phyloP scores from a whole-genome alignment of 2,329 filamentous ascomycete species.

The Aspergillus fijiensis region DNA sequence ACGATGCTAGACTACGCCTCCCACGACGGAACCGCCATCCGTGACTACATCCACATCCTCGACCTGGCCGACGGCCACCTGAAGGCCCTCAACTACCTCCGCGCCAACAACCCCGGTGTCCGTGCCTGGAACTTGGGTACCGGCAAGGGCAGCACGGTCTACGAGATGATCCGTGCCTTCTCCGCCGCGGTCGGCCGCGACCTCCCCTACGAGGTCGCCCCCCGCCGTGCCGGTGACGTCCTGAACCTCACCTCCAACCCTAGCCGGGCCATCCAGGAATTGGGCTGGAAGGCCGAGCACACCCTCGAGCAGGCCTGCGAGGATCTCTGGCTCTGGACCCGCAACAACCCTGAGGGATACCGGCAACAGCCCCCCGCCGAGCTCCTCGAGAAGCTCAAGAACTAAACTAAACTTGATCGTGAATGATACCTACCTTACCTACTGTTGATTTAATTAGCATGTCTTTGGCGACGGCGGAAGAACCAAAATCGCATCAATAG shows the following conservation, averaged over 20 bases:
- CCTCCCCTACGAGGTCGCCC: constrained; percentile 81
- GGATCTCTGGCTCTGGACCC: constrained; percentile 95
- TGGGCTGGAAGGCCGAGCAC: constrained; percentile 87
- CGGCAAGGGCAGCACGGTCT: constrained; percentile 90
- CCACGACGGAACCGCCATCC: constrained; percentile 49
- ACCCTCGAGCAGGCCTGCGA: constrained; percentile 90
- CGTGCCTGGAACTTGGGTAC: constrained; percentile 97
- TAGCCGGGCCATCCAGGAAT: constrained; percentile 78
- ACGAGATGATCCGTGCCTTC: constrained; percentile 97
- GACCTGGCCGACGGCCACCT: constrained; percentile 53
- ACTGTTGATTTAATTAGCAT: neutral
- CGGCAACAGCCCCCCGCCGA: constrained; percentile 83
- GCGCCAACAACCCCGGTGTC: constrained; percentile 68
- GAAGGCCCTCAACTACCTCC: constrained; percentile 68
- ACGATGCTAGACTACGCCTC: constrained; percentile 67
- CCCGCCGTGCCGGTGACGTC: constrained; percentile 82
- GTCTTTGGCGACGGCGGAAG: neutral
- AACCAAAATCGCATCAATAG: constrained; percentile 6
- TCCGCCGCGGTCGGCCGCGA: constrained; percentile 80
- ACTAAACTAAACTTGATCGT: constrained; percentile 24
- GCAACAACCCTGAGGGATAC: constrained; percentile 96
- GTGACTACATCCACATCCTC: constrained; percentile 73
- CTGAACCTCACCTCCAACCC: constrained; percentile 93
- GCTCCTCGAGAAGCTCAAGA: constrained; percentile 61
- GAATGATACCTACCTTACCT: neutral